Conservation (phyloP, 345 rosid species). For the Chamaenerion angustifolium region DNA sequence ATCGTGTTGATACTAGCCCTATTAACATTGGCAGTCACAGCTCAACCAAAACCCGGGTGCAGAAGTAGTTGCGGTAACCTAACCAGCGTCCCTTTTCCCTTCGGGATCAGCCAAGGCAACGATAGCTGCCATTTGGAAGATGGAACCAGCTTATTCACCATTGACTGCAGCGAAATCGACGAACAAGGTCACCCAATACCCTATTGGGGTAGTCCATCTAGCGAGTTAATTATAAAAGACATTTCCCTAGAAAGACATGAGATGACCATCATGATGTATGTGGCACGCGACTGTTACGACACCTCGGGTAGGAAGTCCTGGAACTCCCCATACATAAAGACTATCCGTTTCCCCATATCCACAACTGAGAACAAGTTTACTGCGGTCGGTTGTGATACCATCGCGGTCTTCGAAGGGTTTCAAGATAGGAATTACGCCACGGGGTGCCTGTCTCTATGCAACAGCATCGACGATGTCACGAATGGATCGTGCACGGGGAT, state of each 20-base stretch:
- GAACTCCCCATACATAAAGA: background rate
- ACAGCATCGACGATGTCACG: background rate
- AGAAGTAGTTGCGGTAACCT: constrained; percentile 21
- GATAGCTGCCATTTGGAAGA: constrained; percentile 9
- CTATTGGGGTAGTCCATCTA: background rate
- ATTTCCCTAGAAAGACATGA: constrained; percentile 13
- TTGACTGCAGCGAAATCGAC: constrained; percentile 6
- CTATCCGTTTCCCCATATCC: background rate
- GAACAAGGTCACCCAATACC: background rate
- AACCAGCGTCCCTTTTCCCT: constrained; percentile 22
- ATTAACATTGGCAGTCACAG: too few species aligned
- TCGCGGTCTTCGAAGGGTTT: background rate
- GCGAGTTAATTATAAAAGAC: constrained; percentile 2
- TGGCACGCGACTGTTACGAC: constrained; percentile 4
- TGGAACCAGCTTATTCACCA: constrained; percentile 11
- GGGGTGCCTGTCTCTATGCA: constrained; percentile 11
- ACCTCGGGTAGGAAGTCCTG: background rate
- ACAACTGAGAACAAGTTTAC: background rate
- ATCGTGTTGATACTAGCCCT: too few species aligned
- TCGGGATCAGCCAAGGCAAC: constrained; percentile 15
- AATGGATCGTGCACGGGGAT: constrained; percentile 16
- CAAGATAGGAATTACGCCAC: background rate
- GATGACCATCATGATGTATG: background rate
- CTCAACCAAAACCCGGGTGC: constrained; percentile 10
- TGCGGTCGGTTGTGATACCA: constrained; percentile 17